Conservation (phyloP, 2,329 filamentous ascomycete species). For the Daldinia sp. region DNA sequence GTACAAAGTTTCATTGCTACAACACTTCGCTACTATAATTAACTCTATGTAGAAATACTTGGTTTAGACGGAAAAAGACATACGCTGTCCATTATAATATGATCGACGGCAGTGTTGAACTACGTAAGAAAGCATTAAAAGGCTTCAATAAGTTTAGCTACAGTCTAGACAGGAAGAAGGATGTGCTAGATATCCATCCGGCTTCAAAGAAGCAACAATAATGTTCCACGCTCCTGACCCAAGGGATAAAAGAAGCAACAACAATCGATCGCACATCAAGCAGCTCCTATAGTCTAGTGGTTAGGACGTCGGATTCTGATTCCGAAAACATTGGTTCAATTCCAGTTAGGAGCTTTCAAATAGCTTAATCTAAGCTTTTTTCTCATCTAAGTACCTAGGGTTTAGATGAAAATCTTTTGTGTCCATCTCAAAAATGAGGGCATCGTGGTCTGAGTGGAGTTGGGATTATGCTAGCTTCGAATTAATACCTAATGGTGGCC, state of each 20-base stretch:
- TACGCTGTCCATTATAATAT: too few species aligned
- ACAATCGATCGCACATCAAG: neutral
- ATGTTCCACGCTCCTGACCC: too few species aligned
- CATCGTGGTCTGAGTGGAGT: slow-evolving; percentile 25
- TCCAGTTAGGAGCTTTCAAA: slow-evolving; percentile 34
- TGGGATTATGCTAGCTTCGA: neutral
- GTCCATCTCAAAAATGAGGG: slow-evolving; percentile 13
- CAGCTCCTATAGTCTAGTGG: slow-evolving; percentile 38
- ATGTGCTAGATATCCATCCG: neutral
- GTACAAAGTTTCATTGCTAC: too few species aligned
- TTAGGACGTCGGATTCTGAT: slow-evolving; percentile 41
- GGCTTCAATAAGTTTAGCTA: neutral
- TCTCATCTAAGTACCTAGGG: neutral
- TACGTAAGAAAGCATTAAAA: too few species aligned
- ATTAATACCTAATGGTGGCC: neutral
- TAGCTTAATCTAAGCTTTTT: neutral
- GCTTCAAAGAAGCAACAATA: too few species aligned
- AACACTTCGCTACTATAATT: too few species aligned
- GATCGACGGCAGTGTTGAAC: too few species aligned
- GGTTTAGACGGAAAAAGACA: too few species aligned
- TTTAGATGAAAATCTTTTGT: neutral
- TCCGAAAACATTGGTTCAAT: slow-evolving; percentile 40
- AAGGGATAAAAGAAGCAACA: neutral
- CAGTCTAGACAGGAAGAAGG: neutral
- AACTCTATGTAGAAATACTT: too few species aligned